These are phyloP conservation scores for Hemileccinum impolitum DNA, from an alignment of 768 basidiomycete species.

Conservation along the genomic window DNA sequence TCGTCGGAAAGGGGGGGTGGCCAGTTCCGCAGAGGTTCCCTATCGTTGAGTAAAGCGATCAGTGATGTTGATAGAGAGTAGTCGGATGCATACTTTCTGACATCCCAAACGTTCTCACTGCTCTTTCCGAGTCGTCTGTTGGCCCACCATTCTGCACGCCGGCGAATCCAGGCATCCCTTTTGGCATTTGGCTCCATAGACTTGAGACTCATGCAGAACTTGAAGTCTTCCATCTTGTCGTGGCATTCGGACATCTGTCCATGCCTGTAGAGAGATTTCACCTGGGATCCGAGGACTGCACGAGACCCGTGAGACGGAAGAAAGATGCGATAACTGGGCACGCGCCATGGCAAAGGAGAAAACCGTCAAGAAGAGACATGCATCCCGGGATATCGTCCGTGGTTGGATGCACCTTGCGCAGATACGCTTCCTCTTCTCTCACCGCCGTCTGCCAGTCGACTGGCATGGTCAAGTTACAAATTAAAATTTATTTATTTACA, in stretches of 20 bases:
- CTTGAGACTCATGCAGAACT: slow-evolving; percentile 89
- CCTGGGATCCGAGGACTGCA: slow-evolving; percentile 73
- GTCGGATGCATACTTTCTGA: slow-evolving; percentile 64
- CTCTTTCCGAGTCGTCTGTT: slow-evolving; percentile 67
- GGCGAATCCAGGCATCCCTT: slow-evolving; percentile 78
- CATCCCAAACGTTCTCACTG: slow-evolving; percentile 95
- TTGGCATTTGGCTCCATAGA: slow-evolving; percentile 71
- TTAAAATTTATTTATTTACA: slow-evolving; percentile 2
- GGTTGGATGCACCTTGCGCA: slow-evolving; percentile 66
- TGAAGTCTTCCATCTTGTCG: slow-evolving; percentile 86
- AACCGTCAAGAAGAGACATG: slow-evolving; percentile 69
- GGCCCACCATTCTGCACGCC: slow-evolving; percentile 96
- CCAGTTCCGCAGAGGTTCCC: slow-evolving; percentile 27
- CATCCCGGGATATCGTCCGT: slow-evolving; percentile 81
- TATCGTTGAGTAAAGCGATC: slow-evolving; percentile 5
- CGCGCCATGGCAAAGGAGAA: slow-evolving; percentile 67
- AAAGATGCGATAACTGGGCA: slow-evolving; percentile 1
- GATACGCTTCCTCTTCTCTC: slow-evolving; percentile 65
- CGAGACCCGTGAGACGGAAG: slow-evolving; percentile 10
- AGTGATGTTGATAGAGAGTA: neutral
- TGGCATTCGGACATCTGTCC: slow-evolving; percentile 72
- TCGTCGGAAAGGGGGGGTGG: slow-evolving; percentile 25
- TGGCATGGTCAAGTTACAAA: slow-evolving; percentile 30
- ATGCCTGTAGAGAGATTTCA: slow-evolving; percentile 83
- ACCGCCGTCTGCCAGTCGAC: slow-evolving; percentile 54